Evolutionary conservation across 2,329 filamentous ascomycete species (phyloP), one percentile per base, ranked within the genome.

Genomic region (Arthrobotrys megalospora): DNA sequence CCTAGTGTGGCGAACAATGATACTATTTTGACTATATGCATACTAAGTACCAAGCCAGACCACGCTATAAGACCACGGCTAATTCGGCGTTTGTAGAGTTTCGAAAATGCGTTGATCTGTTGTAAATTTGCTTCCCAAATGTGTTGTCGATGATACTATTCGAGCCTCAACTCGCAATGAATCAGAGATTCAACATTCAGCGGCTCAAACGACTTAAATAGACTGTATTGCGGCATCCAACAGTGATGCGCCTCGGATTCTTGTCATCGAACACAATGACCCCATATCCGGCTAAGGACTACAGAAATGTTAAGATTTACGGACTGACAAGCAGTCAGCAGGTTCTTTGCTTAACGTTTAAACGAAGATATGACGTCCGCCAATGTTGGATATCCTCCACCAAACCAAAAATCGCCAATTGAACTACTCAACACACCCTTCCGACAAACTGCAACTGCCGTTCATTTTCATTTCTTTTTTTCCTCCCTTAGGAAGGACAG

Each of bases 201-300:
- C 67, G 45, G 67, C 67, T 70, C 67, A 63, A 63, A 12, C 53
- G 21, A 7, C 45, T 62, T 71, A 63, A 53, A 63, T 45, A 41
- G 19, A 8, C 12, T 16, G 34, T 7, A 16, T 28, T 43, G 4
- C 3, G 16, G 32, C 6, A 45, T 36, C 6, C 11, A 24, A 36
- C 10, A 28, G 2, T 4, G 14, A 47, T 63, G 10, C 6, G 36
- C 36, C 48, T 72, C 36, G 36, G 1, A 16, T 12, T 63, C 53
- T 55, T 28, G 21, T 19, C 16, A 55, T 28, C 19, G 21, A 41
- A 41, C 36, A 71, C 53, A 43, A 32, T 63, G 38, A 32, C 41
- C 2, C 24, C 55, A 52, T 71, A 52, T 21, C 43, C 16, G 28
- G 55, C 16, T 10, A 28, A 43, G 41, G 55, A 1, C 21, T 21